Percentiles rank a stretch among this genome's conserved stretches.
phyloP scores from a whole-genome alignment of 2,329 filamentous ascomycete genomes.

The Thermomyces lanuginosus region DNA sequence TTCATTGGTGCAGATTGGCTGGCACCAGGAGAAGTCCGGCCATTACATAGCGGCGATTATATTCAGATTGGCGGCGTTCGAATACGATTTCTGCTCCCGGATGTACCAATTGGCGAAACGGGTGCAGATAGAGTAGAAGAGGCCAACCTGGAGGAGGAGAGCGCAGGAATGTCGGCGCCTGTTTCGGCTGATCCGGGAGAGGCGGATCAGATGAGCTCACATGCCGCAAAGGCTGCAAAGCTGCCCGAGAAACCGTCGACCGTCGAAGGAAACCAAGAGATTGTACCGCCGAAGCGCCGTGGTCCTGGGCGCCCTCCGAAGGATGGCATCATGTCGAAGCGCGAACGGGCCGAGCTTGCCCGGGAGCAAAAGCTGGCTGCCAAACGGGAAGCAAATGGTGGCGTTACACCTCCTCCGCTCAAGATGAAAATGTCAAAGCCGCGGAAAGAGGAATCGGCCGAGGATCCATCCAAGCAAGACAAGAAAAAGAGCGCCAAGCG shows the following conservation, averaged over 20 bases:
- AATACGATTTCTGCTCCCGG: constrained; percentile 41
- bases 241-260: constrained; percentile 14
- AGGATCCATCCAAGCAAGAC: constrained; percentile 27
- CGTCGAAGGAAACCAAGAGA: constrained; percentile 19
- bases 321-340: constrained; percentile 51
- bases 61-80: constrained; percentile 44
- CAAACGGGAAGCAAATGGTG: constrained; percentile 31
- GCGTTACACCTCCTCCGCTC: constrained; percentile 26
- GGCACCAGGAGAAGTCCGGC: constrained; percentile 30
- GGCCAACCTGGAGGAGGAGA: constrained; percentile 20
- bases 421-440: constrained; percentile 12
- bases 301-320: constrained; percentile 50
- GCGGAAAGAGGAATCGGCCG: constrained; percentile 17
- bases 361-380: constrained; percentile 37
- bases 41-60: constrained; percentile 40
- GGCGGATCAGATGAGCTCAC: no score
- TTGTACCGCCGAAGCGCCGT: constrained; percentile 24
- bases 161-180: constrained; percentile 10
- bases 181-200: no score
- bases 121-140: constrained; percentile 32
- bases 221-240: no score
- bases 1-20: constrained; percentile 38
- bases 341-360: constrained; percentile 40
- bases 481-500: constrained; percentile 35
- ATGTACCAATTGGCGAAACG: constrained; percentile 32